Conservation (phyloP, 495 filamentous ascomycete genomes). For the Neurospora pannonica region DNA sequence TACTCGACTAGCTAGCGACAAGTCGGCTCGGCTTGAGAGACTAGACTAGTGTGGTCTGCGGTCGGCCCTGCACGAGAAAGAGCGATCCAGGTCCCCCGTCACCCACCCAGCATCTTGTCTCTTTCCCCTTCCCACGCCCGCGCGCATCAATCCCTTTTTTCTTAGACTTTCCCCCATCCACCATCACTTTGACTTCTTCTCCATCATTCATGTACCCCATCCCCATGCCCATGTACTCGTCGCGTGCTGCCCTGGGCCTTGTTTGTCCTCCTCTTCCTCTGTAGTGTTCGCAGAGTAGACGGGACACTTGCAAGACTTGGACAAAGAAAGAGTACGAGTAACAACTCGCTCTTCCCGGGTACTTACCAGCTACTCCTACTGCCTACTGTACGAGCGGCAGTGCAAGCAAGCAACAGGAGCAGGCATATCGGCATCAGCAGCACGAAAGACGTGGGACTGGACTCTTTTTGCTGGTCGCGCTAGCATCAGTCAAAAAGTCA, state of each 20-base stretch:
- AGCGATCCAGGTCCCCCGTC: background rate
- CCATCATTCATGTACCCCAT: conserved; percentile 22
- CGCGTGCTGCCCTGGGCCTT: conserved; percentile 9
- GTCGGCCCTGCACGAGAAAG: background rate
- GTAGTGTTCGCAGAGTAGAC: background rate
- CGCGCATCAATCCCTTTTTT: background rate
- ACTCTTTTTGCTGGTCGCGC: background rate
- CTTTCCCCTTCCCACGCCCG: conserved; percentile 3
- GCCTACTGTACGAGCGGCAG: background rate
- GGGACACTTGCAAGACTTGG: background rate
- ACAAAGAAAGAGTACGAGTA: background rate
- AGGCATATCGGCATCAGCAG: background rate
- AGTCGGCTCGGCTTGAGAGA: background rate
- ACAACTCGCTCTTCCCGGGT: background rate
- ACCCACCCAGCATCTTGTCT: background rate
- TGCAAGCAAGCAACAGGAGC: background rate
- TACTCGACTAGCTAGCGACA: background rate
- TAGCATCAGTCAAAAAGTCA: background rate
- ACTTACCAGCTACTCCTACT: background rate
- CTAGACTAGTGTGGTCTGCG: background rate
- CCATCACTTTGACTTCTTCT: background rate
- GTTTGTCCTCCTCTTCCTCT: background rate
- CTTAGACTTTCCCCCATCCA: background rate
- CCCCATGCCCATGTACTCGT: conserved; percentile 16
- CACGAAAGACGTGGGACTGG: background rate